phyloP scores from a whole-genome alignment of 371 early-diverging fungal species.

The Mucor plumbeus region DNA sequence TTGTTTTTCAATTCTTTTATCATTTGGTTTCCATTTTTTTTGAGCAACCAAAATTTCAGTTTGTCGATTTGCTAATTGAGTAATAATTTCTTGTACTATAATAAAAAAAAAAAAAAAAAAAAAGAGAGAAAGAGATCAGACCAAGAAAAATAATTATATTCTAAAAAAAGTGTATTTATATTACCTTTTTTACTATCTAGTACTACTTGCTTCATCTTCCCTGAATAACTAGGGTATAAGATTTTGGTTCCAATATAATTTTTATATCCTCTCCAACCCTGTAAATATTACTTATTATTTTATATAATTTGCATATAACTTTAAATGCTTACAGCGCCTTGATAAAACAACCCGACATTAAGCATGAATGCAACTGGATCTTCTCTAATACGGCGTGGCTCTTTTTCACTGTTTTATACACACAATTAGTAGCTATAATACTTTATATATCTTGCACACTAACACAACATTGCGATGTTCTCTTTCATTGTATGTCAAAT shows the following conservation, averaged over 20 bases:
- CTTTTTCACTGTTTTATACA: conserved; percentile 48
- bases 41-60: conserved; percentile 39
- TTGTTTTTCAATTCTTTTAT: conserved; percentile 31
- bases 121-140: neutral
- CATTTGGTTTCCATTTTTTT: conserved; percentile 31
- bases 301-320: neutral
- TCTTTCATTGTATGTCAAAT: conserved; percentile 18
- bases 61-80: conserved; percentile 53
- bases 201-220: conserved; percentile 63
- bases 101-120: too few species aligned
- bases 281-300: neutral
- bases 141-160: neutral
- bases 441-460: neutral
- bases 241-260: conserved; percentile 79
- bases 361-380: conserved; percentile 84
- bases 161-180: neutral
- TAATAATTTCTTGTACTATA: conserved; percentile 51
- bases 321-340: conserved; percentile 62
- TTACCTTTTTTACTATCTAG: conserved; percentile 57
- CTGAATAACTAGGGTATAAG: conserved; percentile 70
- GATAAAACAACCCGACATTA: conserved; percentile 70
- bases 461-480: conserved; percentile 43
- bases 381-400: conserved; percentile 71
- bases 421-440: neutral
- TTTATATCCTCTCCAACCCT: conserved; percentile 85